A percentile compares a stretch with the other conserved stretches of the same genome.
Conservation (phyloP, 2,329 filamentous ascomycete species). For the Coniochaeta prunicola region DNA sequence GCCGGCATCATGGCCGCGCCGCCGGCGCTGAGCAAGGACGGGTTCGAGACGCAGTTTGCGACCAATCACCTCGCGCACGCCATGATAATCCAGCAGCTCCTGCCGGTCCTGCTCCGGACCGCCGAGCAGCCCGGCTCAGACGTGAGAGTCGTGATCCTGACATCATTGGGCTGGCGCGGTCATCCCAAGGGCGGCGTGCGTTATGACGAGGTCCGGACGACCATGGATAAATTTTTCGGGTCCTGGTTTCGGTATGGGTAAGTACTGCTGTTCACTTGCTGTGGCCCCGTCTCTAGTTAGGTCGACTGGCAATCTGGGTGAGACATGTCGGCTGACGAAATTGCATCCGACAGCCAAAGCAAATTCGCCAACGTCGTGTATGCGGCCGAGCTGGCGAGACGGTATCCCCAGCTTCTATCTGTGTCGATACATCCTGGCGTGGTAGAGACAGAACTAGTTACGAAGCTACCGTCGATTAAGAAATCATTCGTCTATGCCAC, state of each 20-base stretch:
- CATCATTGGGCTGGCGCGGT: constrained; percentile 18
- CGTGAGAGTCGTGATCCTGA: constrained; percentile 20
- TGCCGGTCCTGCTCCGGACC: constrained; percentile 27
- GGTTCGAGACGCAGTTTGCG: constrained; percentile 27
- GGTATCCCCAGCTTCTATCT: constrained; percentile 29
- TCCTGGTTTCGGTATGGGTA: constrained; percentile 22
- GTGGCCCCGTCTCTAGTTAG: not conserved
- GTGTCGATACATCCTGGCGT: constrained; percentile 32
- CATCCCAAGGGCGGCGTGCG: constrained; percentile 18
- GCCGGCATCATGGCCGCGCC: constrained; percentile 22
- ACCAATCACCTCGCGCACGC: constrained; percentile 37
- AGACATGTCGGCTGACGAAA: not conserved
- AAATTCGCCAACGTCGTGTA: constrained; percentile 39
- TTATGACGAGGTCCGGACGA: constrained; percentile 13
- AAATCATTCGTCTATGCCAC: constrained; percentile 30
- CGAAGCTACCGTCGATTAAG: constrained; percentile 22
- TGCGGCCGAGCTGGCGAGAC: constrained; percentile 16
- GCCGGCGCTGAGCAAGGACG: constrained; percentile 25
- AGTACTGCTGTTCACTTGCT: not conserved
- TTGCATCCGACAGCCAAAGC: constrained; percentile 24
- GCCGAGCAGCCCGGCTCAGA: constrained; percentile 15
- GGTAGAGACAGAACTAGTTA: constrained; percentile 22
- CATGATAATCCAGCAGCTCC: constrained; percentile 28
- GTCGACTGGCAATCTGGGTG: not conserved
- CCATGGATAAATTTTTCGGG: constrained; percentile 4